Evolutionary conservation across 306 rosid genomes (phyloP).

Genomic region (Cicer judaicum): DNA sequence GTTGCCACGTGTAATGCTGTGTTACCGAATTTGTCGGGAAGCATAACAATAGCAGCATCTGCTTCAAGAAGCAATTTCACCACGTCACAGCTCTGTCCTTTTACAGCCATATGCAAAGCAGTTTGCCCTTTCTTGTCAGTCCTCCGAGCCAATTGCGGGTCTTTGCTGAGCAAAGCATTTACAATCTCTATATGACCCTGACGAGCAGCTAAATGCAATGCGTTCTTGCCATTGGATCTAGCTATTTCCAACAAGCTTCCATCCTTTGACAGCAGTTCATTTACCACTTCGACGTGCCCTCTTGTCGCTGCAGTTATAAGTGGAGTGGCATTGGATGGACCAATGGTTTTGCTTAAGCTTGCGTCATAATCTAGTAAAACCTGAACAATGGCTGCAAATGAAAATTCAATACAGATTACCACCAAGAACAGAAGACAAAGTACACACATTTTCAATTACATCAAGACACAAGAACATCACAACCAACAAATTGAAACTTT

Average conservation of each 20-base stretch:
- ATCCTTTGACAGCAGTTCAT: conserved; percentile 83
- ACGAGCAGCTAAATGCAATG: conserved; percentile 95
- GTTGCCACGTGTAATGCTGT: conserved; percentile 95
- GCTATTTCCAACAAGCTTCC: conserved; percentile 75
- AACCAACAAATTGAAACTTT: conserved; percentile 20
- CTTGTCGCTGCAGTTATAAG: conserved; percentile 90
- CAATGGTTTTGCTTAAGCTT: conserved; percentile 79
- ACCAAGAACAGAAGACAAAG: conserved; percentile 14
- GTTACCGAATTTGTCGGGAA: conserved; percentile 95
- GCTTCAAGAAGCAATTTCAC: conserved; percentile 92
- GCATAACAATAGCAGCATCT: conserved; percentile 98
- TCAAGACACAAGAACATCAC: background rate
- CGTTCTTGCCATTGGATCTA: conserved; percentile 84
- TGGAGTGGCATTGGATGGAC: conserved; percentile 86
- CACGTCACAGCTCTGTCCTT: conserved; percentile 91
- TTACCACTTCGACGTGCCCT: conserved; percentile 84
- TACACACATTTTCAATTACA: conserved; percentile 20
- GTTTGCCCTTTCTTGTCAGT: conserved; percentile 99
- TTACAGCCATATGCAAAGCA: conserved; percentile 99
- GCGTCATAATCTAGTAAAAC: conserved; percentile 78
- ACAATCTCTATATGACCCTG: conserved; percentile 89
- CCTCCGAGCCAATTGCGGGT: conserved; percentile 91
- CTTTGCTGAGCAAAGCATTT: conserved; percentile 70
- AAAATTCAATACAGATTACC: conserved; percentile 39
- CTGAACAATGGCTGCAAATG: conserved; percentile 79